Evolutionary conservation across 2,329 filamentous ascomycete genomes (phyloP), one percentile per base, ranked within the genome.

Genomic region (Apiospora arundinis): DNA sequence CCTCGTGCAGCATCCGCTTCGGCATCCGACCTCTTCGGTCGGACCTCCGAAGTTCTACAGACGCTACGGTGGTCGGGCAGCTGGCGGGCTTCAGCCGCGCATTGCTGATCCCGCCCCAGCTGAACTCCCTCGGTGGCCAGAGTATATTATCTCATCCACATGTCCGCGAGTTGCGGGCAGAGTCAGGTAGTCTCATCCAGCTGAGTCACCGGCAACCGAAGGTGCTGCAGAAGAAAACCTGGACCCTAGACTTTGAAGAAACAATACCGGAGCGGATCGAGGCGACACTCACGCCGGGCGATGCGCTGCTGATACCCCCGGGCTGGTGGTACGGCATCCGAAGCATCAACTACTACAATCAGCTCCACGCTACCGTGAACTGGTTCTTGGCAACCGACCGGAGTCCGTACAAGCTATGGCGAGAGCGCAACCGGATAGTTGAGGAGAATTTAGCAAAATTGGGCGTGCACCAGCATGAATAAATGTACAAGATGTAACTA

Each of bases 241-340:
- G 72, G 72, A 72, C 71, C 9, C 48, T 52, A 32, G 69, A 70
- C 0, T 72, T 74, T 5, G 72, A 74, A n/a, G 25, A 52, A 37
- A 70, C 70, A 45, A 69, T 74, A 5, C 2, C 67, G 8, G 60
- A 70, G 5, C 68, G 70, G 9, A 40, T 70, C 0, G 69, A 74
- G 16, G 72, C 70, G 23, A 56, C 56, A 1, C 42, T 74, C 23
- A 46, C 42, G 71, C 48, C 49, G 11, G 67, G 67, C 46, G 45
- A 69, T 3, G 46, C 40, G 2, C n/a, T 74, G 32, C 25, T 74
- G 9, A 69, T 74, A n/a, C 73, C 73, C 2, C n/a, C 67, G 8
- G 73, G 71, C 21, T 74, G 73, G 73, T 74, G 67, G 70, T 73
- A 73, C 40, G 69, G 67, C 2, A 46, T 72, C 12, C 69, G 73